phyloP scores from a whole-genome alignment of 2,329 filamentous ascomycete genomes.

The Colletotrichum sojae region DNA sequence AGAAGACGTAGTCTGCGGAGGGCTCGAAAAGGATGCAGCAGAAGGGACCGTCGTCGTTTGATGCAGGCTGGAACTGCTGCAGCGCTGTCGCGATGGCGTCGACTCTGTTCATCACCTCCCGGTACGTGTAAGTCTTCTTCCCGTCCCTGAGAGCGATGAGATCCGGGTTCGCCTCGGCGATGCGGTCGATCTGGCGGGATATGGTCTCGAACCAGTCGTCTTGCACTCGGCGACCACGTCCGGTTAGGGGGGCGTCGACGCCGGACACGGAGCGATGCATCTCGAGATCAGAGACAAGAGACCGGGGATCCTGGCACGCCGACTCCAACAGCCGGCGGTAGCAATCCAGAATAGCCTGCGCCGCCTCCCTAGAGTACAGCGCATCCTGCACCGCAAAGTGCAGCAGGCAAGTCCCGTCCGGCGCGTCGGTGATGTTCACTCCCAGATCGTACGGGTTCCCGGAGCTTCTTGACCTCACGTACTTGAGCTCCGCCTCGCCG shows the following conservation, averaged over 20 bases:
- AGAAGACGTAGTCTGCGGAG: conserved; percentile 51
- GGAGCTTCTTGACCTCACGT: conserved; percentile 7
- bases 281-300: background rate
- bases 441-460: conserved; percentile 23
- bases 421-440: conserved; percentile 12
- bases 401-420: background rate
- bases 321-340: background rate
- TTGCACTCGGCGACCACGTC: background rate
- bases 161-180: background rate
- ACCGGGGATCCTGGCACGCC: background rate
- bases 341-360: background rate
- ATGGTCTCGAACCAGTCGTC: background rate
- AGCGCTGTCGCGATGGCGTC: background rate
- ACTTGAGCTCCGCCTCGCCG: conserved; percentile 1
- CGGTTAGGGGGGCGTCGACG: background rate
- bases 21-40: conserved; percentile 16
- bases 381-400: conserved; percentile 3
- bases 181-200: background rate
- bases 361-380: conserved; percentile 10
- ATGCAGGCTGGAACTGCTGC: conserved; percentile 47
- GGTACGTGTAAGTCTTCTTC: background rate
- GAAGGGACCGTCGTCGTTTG: conserved; percentile 52
- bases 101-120: background rate
- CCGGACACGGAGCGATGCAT: background rate
- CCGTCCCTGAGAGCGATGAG: conserved; percentile 14